phyloP scores from a whole-genome alignment of 805 yeast genomes.

The Wickerhamomyces mucosus region DNA sequence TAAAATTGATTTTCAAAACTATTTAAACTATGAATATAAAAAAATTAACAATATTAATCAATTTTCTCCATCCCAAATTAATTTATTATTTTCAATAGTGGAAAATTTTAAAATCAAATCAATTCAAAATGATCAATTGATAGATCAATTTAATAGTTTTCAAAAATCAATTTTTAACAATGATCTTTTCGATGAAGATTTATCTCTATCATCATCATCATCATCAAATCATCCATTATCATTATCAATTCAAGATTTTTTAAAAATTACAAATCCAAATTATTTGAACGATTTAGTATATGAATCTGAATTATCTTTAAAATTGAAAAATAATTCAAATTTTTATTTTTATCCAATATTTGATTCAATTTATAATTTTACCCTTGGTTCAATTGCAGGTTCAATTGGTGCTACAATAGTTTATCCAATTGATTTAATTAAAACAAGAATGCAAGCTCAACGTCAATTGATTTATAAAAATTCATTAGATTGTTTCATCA shows the following conservation, averaged over 20 bases:
- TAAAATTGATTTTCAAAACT: slow-evolving; percentile 24
- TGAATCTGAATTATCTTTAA: slow-evolving; percentile 9
- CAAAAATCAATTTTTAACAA: not conserved
- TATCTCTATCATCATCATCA: slow-evolving; percentile 1
- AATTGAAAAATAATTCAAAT: slow-evolving; percentile 18
- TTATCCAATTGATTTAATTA: slow-evolving; percentile 91
- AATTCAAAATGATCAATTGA: slow-evolving; percentile 1
- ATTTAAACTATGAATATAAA: slow-evolving; percentile 26
- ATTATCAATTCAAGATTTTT: slow-evolving; percentile 28
- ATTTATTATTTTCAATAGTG: slow-evolving; percentile 23
- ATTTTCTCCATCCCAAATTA: slow-evolving; percentile 32
- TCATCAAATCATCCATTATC: not conserved
- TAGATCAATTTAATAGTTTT: not conserved
- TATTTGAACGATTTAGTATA: slow-evolving; percentile 20
- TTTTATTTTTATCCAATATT: slow-evolving; percentile 53
- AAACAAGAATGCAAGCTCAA: slow-evolving; percentile 97
- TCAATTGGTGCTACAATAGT: slow-evolving; percentile 98
- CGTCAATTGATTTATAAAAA: slow-evolving; percentile 64
- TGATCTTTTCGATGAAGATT: not conserved
- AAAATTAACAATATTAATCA: slow-evolving; percentile 31
- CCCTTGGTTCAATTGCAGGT: slow-evolving; percentile 91
- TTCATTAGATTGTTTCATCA: slow-evolving; percentile 77
- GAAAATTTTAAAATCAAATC: slow-evolving; percentile 21
- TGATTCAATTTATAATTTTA: slow-evolving; percentile 79
- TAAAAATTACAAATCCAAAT: slow-evolving; percentile 32